Percentiles rank a stretch among this genome's conserved stretches.
Evolutionary conservation across 225 moss, liverwort and hornwort species (phyloP).

Genomic region (Bryum argenteum): DNA sequence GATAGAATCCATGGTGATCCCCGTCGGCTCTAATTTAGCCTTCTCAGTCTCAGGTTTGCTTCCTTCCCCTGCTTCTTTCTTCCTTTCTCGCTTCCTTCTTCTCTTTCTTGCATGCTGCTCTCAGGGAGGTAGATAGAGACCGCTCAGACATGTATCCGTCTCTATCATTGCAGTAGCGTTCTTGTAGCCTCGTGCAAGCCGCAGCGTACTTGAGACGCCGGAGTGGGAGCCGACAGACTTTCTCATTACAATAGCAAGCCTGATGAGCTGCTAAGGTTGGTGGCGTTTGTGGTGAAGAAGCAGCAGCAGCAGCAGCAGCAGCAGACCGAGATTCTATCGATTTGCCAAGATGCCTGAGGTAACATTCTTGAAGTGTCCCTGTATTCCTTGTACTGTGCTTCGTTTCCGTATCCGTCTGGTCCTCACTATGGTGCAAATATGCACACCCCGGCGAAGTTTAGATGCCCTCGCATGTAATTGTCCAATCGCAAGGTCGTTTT

Average conservation of each 20-base stretch:
- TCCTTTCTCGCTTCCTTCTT: no score
- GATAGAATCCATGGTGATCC: constrained; percentile 23
- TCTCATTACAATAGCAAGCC: constrained; percentile 1
- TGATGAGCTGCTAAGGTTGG: constrained; percentile 39
- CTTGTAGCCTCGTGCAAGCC: constrained; percentile 18
- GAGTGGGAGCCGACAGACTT: constrained; percentile 2
- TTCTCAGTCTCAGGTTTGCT: constrained; percentile 27
- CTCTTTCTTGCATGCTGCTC: constrained; percentile 21
- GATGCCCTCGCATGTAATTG: constrained; percentile 14
- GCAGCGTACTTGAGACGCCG: constrained; percentile 21
- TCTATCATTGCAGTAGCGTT: constrained; percentile 22
- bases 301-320: constrained; percentile 7
- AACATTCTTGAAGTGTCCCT: constrained; percentile 16
- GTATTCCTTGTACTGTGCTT: background rate
- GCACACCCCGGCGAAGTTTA: background rate
- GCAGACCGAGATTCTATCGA: background rate
- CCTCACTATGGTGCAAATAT: constrained; percentile 6
- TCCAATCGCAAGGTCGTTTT: background rate
- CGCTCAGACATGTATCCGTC: constrained; percentile 5
- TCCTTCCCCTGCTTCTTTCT: background rate
- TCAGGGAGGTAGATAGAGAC: constrained; percentile 24
- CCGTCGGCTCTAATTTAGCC: constrained; percentile 27
- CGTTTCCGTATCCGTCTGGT: background rate
- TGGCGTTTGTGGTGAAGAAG: constrained; percentile 29
- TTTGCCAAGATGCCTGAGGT: constrained; percentile 62